Conservation (phyloP, 2,329 filamentous ascomycete species). For the Amauroascus verrucosus region DNA sequence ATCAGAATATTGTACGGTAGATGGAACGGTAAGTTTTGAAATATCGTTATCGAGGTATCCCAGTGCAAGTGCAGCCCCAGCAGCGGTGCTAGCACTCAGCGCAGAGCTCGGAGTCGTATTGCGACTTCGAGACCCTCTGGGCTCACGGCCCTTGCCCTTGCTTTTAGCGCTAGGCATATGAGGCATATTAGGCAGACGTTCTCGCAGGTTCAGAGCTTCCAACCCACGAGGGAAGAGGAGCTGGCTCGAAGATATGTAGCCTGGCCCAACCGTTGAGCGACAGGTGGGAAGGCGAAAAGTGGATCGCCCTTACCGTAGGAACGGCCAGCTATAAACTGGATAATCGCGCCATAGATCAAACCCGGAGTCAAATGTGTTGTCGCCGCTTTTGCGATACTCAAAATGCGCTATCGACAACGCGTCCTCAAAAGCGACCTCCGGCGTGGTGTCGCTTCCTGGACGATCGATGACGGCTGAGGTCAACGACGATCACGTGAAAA, state of each 20-base stretch:
- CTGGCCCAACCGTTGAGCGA: not conserved
- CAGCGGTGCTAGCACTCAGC: conserved; percentile 37
- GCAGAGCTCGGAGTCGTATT: conserved; percentile 54
- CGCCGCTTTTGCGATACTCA: not conserved
- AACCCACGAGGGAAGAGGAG: not conserved
- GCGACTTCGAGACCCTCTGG: conserved; percentile 47
- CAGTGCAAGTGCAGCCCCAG: conserved; percentile 26
- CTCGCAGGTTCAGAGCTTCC: not conserved
- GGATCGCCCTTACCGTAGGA: not conserved
- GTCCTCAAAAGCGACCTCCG: not conserved
- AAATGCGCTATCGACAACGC: not conserved
- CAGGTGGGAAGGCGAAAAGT: not conserved
- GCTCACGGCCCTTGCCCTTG: conserved; percentile 46
- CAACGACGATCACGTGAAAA: not conserved
- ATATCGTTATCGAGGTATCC: conserved; percentile 48
- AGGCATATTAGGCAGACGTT: conserved; percentile 29
- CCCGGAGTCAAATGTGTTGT: too few relatives aligned
- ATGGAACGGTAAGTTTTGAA: conserved; percentile 39
- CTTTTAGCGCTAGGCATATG: conserved; percentile 35
- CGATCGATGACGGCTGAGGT: not conserved
- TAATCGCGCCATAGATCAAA: not conserved
- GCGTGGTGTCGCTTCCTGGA: not conserved
- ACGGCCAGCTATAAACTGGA: not conserved
- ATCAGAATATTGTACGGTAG: conserved; percentile 46
- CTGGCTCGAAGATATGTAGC: too few relatives aligned